Conservation (phyloP, 495 filamentous ascomycete species). For the Gamarada debralockiae region DNA sequence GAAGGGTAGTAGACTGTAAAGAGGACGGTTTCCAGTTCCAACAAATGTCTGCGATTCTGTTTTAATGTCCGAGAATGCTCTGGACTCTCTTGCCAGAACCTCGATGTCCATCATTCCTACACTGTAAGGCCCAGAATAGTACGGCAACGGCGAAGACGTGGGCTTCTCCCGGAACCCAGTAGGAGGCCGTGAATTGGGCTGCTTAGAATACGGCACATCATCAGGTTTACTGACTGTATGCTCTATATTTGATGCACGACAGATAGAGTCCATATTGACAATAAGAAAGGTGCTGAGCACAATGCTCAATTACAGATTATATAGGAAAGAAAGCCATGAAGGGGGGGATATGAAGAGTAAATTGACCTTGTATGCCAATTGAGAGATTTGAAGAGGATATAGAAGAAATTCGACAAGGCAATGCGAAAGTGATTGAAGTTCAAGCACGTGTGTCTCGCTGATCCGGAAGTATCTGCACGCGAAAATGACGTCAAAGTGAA, state of each 20-base stretch:
- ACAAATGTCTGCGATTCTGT: slow-evolving; percentile 32
- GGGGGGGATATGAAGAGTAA: background rate
- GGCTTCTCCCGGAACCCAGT: slow-evolving; percentile 30
- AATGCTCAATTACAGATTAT: no score
- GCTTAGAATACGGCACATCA: slow-evolving; percentile 7
- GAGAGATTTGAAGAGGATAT: no score
- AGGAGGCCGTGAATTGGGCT: slow-evolving; percentile 17
- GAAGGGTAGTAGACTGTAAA: slow-evolving; percentile 67
- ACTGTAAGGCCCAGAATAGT: slow-evolving; percentile 56
- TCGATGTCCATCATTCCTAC: slow-evolving; percentile 65
- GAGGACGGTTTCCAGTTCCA: slow-evolving; percentile 54
- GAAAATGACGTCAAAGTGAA: no score
- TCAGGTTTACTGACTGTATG: slow-evolving; percentile 2
- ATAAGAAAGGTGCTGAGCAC: no score
- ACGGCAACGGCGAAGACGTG: slow-evolving; percentile 49
- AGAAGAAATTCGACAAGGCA: no score
- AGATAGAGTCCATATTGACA: no score
- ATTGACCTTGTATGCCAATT: background rate
- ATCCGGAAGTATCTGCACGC: no score
- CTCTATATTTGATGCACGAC: no score
- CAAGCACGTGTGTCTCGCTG: no score
- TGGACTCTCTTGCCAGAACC: slow-evolving; percentile 48
- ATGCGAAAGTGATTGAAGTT: no score
- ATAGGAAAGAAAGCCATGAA: no score
- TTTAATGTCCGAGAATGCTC: slow-evolving; percentile 38